A percentile compares a stretch with the other conserved stretches of the same genome.
Evolutionary conservation across 306 rosid species (phyloP).

Genomic region (Vigna mungo): DNA sequence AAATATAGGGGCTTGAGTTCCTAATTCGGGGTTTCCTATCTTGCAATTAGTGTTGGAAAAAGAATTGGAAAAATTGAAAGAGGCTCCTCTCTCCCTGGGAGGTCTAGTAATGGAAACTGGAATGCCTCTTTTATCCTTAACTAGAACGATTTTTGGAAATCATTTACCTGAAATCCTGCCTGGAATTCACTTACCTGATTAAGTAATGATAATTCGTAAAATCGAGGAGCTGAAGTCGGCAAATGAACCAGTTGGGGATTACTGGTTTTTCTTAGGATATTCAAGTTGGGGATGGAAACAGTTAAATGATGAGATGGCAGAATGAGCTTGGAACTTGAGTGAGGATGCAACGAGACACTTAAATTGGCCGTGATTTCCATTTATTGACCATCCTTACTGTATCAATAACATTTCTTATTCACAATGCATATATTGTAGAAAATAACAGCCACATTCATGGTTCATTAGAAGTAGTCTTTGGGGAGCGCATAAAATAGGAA

Average conservation of each 20-base stretch:
- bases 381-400: too few relatives aligned
- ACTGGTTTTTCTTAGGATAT: too few relatives aligned
- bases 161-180: slow-evolving; percentile 69
- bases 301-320: too few relatives aligned
- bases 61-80: slow-evolving; percentile 54
- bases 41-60: slow-evolving; percentile 39
- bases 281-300: too few relatives aligned
- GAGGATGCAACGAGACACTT: too few relatives aligned
- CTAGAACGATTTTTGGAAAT: slow-evolving; percentile 46
- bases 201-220: too few relatives aligned
- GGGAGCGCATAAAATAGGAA: slow-evolving; percentile 10
- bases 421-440: slow-evolving; percentile 28
- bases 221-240: too few relatives aligned
- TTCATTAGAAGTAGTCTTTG: background rate
- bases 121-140: slow-evolving; percentile 73
- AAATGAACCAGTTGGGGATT: too few relatives aligned
- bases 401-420: background rate
- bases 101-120: slow-evolving; percentile 70
- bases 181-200: slow-evolving; percentile 55
- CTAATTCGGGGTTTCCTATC: too few relatives aligned
- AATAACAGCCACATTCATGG: background rate
- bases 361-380: too few relatives aligned
- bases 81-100: slow-evolving; percentile 74
- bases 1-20: too few relatives aligned
- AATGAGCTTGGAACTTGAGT: too few relatives aligned